phyloP scores from a whole-genome alignment of 768 basidiomycete genomes.

The Kwoniella europaea region DNA sequence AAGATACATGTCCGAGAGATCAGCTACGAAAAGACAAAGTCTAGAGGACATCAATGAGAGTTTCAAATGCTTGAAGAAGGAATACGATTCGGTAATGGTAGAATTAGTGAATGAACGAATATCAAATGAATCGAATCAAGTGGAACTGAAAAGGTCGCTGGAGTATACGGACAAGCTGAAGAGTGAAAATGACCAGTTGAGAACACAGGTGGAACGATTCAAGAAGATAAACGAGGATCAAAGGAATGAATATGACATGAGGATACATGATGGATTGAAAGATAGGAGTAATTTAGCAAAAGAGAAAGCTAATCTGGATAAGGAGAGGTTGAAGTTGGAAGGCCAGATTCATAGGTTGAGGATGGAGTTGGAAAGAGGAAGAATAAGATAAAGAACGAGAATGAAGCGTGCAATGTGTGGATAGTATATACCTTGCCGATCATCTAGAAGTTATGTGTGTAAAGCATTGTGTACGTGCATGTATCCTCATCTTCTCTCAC shows the following conservation, averaged over 20 bases:
- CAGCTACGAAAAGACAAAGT: not conserved
- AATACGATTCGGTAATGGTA: not conserved
- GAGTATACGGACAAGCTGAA: not conserved
- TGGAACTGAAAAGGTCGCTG: not conserved
- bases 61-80: not conserved
- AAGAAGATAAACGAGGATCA: not conserved
- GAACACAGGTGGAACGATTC: not conserved
- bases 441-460: no score
- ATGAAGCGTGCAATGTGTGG: no score
- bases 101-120: not conserved
- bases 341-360: not conserved
- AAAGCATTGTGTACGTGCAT: not conserved
- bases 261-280: not conserved
- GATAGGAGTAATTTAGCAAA: not conserved
- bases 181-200: not conserved
- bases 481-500: not conserved
- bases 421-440: no score
- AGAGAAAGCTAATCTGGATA: not conserved
- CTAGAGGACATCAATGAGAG: not conserved
- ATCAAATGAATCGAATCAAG: not conserved
- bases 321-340: not conserved
- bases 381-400: not conserved
- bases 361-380: not conserved
- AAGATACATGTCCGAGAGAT: not conserved
- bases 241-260: not conserved